Conservation (phyloP, 371 early-diverging fungal species). For the Mortierella sp. region DNA sequence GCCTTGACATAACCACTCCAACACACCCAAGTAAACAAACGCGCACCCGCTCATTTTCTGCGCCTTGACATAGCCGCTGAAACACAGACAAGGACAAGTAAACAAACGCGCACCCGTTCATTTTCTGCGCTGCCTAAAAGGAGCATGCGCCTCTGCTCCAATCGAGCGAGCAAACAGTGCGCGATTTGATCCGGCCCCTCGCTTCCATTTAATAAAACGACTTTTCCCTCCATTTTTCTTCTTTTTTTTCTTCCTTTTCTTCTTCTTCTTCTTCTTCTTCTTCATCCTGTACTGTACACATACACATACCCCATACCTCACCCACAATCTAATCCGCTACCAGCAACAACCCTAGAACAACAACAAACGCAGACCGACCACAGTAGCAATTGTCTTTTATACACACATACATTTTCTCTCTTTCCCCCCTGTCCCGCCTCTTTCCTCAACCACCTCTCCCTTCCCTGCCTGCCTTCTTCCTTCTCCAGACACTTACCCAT, state of each 20-base stretch:
- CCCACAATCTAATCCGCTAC: not conserved
- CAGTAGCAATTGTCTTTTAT: not conserved
- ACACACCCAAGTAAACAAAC: too few species aligned
- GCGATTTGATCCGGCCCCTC: too few species aligned
- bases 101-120: too few species aligned
- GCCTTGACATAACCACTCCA: too few species aligned
- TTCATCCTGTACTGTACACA: too few species aligned
- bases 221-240: not conserved
- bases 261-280: not conserved
- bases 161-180: not conserved
- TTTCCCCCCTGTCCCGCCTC: not conserved
- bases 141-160: too few species aligned
- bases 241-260: too few species aligned
- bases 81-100: too few species aligned
- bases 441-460: not conserved
- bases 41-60: too few species aligned
- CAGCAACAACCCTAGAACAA: not conserved
- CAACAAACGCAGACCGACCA: not conserved
- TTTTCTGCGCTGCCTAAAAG: too few species aligned
- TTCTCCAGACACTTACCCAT: not conserved
- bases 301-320: not conserved
- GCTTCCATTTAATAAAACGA: too few species aligned
- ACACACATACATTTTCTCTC: not conserved
- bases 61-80: too few species aligned
- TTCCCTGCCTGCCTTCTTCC: not conserved